Evolutionary conservation across 2,329 filamentous ascomycete genomes (phyloP), one percentile per base, ranked within the genome.

Genomic region (Harringtonia lauricola): DNA sequence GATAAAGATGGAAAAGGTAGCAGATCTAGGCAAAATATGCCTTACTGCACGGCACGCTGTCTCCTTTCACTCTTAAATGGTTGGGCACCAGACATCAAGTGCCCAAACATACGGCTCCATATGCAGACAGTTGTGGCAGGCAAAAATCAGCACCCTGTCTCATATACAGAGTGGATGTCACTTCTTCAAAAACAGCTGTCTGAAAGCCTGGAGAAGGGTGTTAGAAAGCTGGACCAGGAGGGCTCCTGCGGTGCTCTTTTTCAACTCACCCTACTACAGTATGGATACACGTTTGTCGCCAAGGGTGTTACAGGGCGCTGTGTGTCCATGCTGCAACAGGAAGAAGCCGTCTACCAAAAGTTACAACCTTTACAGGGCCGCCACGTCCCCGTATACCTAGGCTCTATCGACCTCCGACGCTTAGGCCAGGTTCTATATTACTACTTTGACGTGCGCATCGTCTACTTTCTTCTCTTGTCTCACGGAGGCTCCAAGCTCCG

Each of bases 261-360:
- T 49, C 54, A 58, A 43, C 51, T 70, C 4, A 64, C 59, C 9
- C 55, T 71, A 33, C 50, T 61, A 21, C 53, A 47, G 2, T 60
- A 68, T 47, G 59, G 64, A 47, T 71, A 70, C 53, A 66, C 59
- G 2, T 63, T 71, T 37, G 54, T 64, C 24, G 54, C 58, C 40
- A 71, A 72, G 50, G 61, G 60, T 19, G 46, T 38, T 13, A 48
- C 46, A 17, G 33, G 28, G 28, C 34, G 37, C 4, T 3, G 13
- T 3, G 40, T 46, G 30, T 41, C 30, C 1, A 19, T 15, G 39
- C 41, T 51, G 30, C 15, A 46, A 31, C 24, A 49, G 8, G 45
- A 51, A 28, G 35, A 42, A 2, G 41, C 41, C 13, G 22, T 49
- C 8, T 50, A 48, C 42, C 10, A 42, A 21, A 33, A n/a, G 22